Evolutionary conservation across 139 green algal genomes (phyloP).

Genomic region (Ostreobium quekettii): DNA sequence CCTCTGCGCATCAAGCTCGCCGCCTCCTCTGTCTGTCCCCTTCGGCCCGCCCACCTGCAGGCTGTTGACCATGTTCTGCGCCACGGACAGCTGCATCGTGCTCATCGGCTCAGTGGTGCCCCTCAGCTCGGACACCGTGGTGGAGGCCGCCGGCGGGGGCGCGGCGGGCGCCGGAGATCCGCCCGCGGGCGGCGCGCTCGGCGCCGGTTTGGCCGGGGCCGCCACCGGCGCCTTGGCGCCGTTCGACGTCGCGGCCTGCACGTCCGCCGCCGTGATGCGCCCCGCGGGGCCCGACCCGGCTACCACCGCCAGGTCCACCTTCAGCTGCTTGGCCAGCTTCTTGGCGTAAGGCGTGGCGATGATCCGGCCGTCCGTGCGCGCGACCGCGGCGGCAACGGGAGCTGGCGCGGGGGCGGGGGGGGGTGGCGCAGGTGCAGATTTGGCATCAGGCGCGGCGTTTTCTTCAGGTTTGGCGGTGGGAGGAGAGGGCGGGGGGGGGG

Average conservation of each 20-base stretch:
- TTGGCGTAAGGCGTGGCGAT: conserved; percentile 97
- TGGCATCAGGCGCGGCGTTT: conserved; percentile 36
- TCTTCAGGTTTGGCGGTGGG: conserved; percentile 30
- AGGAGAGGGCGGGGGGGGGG: not conserved
- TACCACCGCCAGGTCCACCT: conserved; percentile 78
- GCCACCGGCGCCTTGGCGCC: conserved; percentile 37
- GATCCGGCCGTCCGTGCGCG: conserved; percentile 68
- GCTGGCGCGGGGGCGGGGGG: conserved; percentile 26
- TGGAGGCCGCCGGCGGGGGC: conserved; percentile 31
- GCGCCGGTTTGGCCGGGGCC: conserved; percentile 29
- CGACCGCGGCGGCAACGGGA: conserved; percentile 29
- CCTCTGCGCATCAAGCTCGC: too few species aligned
- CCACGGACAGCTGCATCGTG: conserved; percentile 80
- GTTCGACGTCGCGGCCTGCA: conserved; percentile 60
- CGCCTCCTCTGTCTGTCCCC: not conserved
- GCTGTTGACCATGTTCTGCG: conserved; percentile 88
- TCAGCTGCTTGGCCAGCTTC: conserved; percentile 92
- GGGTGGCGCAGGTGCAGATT: conserved; percentile 40
- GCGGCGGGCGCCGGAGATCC: conserved; percentile 27
- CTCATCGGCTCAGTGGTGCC: conserved; percentile 86
- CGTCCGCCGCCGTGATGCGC: conserved; percentile 87
- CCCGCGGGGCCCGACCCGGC: conserved; percentile 78
- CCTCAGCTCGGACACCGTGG: conserved; percentile 65
- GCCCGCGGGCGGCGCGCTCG: conserved; percentile 26
- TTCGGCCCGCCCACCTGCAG: conserved; percentile 60